phyloP scores from a whole-genome alignment of 179 eudicot species.

The Spergularia azorica region DNA sequence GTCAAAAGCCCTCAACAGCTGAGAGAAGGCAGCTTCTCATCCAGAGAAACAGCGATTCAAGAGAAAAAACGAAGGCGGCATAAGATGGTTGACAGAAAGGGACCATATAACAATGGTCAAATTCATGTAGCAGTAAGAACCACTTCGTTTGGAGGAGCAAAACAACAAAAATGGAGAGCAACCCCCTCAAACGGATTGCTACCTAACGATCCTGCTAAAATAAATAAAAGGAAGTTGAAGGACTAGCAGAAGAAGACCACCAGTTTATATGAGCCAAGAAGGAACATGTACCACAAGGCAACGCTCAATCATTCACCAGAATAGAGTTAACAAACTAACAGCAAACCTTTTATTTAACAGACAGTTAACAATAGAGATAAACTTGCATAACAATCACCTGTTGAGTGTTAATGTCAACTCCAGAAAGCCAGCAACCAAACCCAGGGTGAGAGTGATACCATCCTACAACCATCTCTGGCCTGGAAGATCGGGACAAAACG shows the following conservation, averaged over 20 bases:
- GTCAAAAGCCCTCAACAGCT: too few species aligned
- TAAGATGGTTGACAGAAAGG: too few species aligned
- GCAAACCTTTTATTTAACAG: not conserved
- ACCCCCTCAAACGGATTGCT: too few species aligned
- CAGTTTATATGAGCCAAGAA: not conserved
- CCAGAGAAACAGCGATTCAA: too few species aligned
- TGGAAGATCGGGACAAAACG: constrained; percentile 23
- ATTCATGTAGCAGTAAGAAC: too few species aligned
- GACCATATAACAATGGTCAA: too few species aligned
- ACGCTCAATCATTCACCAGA: not conserved
- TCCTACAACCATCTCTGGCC: constrained; percentile 78
- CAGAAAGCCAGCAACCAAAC: constrained; percentile 91
- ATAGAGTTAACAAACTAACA: not conserved
- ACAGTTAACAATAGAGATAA: not conserved
- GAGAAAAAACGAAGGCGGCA: too few species aligned
- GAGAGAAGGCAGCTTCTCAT: too few species aligned
- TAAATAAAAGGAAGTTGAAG: not conserved
- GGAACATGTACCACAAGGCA: not conserved
- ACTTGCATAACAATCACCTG: constrained; percentile 44
- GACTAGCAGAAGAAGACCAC: not conserved
- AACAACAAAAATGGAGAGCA: too few species aligned
- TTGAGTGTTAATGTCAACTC: constrained; percentile 87
- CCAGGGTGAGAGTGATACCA: constrained; percentile 79
- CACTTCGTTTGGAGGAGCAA: too few species aligned
- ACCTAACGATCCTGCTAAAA: too few species aligned